These are phyloP conservation scores for Melocanna baccifera DNA, from an alignment of 176 grass and related monocot genomes.

Conservation along the genomic window DNA sequence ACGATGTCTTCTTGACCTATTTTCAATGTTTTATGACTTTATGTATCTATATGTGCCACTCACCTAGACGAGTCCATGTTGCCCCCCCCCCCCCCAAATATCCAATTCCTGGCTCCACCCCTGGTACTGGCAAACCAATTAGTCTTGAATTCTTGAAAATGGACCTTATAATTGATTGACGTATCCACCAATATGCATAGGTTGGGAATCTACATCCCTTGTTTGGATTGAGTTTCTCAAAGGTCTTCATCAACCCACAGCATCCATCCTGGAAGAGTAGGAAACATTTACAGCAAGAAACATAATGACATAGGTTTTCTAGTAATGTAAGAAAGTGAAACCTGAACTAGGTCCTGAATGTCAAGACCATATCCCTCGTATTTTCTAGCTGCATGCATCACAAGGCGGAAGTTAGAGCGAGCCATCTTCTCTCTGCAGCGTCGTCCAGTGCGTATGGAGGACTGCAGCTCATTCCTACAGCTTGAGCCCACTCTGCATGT, in stretches of 20 bases:
- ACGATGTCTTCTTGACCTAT: too few relatives aligned
- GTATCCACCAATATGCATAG: constrained; percentile 93
- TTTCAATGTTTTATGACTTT: too few relatives aligned
- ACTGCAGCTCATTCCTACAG: constrained; percentile 68
- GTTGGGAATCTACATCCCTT: constrained; percentile 77
- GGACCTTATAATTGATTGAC: constrained; percentile 73
- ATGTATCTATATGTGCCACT: too few relatives aligned
- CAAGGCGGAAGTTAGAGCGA: constrained; percentile 68
- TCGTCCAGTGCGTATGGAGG: constrained; percentile 43
- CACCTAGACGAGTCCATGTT: too few relatives aligned
- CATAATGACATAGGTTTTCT: neutral
- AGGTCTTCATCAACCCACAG: constrained; percentile 77
- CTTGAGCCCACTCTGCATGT: constrained; percentile 61
- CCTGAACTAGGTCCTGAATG: constrained; percentile 72
- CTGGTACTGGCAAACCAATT: constrained; percentile 82
- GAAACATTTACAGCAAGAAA: constrained; percentile 5
- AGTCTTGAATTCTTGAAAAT: constrained; percentile 77
- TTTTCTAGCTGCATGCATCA: constrained; percentile 74
- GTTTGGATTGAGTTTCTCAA: constrained; percentile 85
- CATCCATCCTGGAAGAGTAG: constrained; percentile 60
- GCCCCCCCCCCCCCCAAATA: too few relatives aligned
- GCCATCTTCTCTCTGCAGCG: constrained; percentile 74
- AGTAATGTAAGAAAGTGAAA: constrained; percentile 1
- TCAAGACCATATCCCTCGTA: constrained; percentile 66
- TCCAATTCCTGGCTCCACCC: too few relatives aligned